Conservation (phyloP, 2,329 filamentous ascomycete genomes). For the Colletotrichum falcatum region DNA sequence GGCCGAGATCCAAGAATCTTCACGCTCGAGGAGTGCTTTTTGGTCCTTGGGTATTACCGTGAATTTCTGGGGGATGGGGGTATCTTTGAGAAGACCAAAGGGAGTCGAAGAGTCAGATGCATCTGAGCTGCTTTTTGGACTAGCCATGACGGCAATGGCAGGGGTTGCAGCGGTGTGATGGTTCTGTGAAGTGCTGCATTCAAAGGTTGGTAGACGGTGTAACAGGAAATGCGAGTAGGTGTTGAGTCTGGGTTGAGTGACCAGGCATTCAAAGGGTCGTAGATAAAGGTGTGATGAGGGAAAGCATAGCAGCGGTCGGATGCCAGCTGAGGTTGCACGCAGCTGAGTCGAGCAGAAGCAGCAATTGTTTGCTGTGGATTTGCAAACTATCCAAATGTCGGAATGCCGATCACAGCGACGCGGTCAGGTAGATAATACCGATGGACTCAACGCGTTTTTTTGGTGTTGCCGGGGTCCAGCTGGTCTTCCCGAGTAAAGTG, state of each 20-base stretch:
- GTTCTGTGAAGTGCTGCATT: conserved; percentile 8
- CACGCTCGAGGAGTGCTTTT: conserved; percentile 49
- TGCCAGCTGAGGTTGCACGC: neutral
- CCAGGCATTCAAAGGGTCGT: neutral
- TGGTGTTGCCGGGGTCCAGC: conserved; percentile 9
- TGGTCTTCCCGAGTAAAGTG: neutral
- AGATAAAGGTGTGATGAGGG: neutral
- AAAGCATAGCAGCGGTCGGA: neutral
- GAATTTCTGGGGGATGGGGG: conserved; percentile 45
- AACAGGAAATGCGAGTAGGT: neutral
- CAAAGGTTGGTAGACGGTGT: neutral
- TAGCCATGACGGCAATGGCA: conserved; percentile 17
- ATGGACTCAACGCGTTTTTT: conserved; percentile 29
- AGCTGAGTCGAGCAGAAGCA: neutral
- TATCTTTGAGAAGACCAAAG: conserved; percentile 4
- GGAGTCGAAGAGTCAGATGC: conserved; percentile 11
- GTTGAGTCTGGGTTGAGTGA: neutral
- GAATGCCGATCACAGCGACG: conserved; percentile 1
- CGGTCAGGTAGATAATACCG: neutral
- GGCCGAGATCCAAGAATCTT: conserved; percentile 53
- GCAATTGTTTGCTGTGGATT: neutral
- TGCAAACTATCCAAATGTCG: neutral
- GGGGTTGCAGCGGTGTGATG: neutral
- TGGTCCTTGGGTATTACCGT: conserved; percentile 55
- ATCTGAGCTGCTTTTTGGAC: conserved; percentile 16